Conservation (phyloP, 495 filamentous ascomycete genomes). For the Aspergillus homomorphus region DNA sequence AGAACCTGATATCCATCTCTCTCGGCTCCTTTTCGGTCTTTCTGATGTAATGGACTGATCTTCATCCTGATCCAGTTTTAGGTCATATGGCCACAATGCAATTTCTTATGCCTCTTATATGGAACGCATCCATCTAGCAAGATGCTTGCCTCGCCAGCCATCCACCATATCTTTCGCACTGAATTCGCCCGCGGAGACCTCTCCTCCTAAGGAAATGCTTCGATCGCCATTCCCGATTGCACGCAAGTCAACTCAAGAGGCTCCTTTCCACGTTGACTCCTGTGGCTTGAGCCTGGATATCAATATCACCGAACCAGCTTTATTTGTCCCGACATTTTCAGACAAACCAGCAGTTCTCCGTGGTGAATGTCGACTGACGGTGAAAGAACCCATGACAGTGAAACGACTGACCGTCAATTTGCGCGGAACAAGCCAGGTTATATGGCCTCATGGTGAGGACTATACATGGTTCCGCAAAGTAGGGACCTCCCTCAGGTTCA, state of each 20-base stretch:
- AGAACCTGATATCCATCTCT: not conserved
- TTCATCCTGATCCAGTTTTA: not conserved
- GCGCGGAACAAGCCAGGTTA: constrained; percentile 10
- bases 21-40: not conserved
- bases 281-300: constrained; percentile 5
- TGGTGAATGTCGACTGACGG: constrained; percentile 10
- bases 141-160: not conserved
- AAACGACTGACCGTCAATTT: constrained; percentile 15
- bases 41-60: constrained; percentile 6
- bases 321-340: constrained; percentile 13
- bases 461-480: not conserved
- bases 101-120: not conserved
- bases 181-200: not conserved
- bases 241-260: not conserved
- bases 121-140: not conserved
- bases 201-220: not conserved
- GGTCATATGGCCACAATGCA: constrained; percentile 4
- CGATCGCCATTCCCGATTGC: not conserved
- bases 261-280: not conserved
- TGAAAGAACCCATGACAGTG: constrained; percentile 5
- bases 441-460: constrained; percentile 14
- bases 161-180: not conserved
- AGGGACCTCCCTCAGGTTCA: not conserved
- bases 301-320: constrained; percentile 9
- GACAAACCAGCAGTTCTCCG: constrained; percentile 15